A percentile compares a stretch with the other conserved stretches of the same genome.
phyloP scores from a whole-genome alignment of 345 rosid species.

The Ceriops zippeliana region DNA sequence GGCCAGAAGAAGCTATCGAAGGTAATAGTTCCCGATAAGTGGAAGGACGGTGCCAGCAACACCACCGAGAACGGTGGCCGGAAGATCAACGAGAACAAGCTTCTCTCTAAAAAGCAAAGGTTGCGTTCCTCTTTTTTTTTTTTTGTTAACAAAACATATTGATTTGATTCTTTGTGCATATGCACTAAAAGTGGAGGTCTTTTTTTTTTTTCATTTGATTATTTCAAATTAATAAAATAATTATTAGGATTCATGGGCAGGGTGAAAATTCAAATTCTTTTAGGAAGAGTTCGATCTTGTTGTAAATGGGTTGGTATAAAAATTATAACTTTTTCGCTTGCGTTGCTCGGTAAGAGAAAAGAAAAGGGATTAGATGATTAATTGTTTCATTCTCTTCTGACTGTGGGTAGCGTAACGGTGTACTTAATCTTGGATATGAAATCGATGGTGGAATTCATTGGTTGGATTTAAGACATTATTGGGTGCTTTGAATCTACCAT shows the following conservation, averaged over 20 bases:
- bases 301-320: no score
- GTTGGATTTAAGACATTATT: no score
- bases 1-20: slow-evolving; percentile 93
- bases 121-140: neutral
- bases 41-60: slow-evolving; percentile 99
- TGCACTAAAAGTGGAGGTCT: neutral
- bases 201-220: neutral
- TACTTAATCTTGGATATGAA: no score
- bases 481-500: no score
- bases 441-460: no score
- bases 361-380: no score
- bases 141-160: neutral
- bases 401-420: no score
- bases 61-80: slow-evolving; percentile 92
- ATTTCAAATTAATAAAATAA: no score
- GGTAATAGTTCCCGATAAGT: slow-evolving; percentile 97
- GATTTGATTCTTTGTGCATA: neutral
- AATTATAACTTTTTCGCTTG: no score
- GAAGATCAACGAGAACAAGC: slow-evolving; percentile 95
- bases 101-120: slow-evolving; percentile 88
- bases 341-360: no score
- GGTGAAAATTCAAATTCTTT: neutral
- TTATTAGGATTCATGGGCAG: no score
- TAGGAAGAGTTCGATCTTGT: neutral
- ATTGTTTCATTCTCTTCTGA: no score